Evolutionary conservation across 768 basidiomycete genomes (phyloP).

Genomic region (Rhizopogon vinicolor): DNA sequence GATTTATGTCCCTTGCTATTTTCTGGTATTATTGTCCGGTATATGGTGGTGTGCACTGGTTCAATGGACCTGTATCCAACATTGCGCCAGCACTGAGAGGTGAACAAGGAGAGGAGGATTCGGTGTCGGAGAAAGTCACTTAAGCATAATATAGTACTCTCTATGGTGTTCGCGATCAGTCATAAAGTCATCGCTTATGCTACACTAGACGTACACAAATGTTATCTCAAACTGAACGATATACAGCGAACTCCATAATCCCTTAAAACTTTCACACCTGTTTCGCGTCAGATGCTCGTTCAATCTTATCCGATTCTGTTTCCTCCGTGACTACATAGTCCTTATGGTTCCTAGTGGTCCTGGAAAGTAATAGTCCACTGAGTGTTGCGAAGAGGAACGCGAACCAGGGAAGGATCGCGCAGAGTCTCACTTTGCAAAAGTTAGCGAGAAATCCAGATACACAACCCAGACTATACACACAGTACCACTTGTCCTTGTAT

Average conservation of each 20-base stretch:
- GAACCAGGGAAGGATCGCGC: conserved; percentile 50
- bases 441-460: background rate
- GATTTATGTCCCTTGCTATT: conserved; percentile 18
- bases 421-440: conserved; percentile 34
- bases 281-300: background rate
- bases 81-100: background rate
- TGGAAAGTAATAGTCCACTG: conserved; percentile 29
- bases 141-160: background rate
- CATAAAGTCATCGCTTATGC: background rate
- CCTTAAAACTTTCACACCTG: background rate
- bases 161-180: too few species aligned
- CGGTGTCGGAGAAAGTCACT: too few species aligned
- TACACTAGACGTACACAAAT: background rate
- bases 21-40: conserved; percentile 8
- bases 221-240: background rate
- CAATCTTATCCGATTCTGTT: background rate
- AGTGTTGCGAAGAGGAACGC: conserved; percentile 35
- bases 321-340: background rate
- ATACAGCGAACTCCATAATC: background rate
- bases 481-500: conserved; percentile 39
- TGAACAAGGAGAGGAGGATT: background rate
- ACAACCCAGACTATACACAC: conserved; percentile 29
- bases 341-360: conserved; percentile 15
- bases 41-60: conserved; percentile 24
- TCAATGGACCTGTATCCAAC: conserved; percentile 21